Evolutionary conservation across 352 stramenopile genomes (phyloP).

Genomic region (Saprolegnia parasitica): DNA sequence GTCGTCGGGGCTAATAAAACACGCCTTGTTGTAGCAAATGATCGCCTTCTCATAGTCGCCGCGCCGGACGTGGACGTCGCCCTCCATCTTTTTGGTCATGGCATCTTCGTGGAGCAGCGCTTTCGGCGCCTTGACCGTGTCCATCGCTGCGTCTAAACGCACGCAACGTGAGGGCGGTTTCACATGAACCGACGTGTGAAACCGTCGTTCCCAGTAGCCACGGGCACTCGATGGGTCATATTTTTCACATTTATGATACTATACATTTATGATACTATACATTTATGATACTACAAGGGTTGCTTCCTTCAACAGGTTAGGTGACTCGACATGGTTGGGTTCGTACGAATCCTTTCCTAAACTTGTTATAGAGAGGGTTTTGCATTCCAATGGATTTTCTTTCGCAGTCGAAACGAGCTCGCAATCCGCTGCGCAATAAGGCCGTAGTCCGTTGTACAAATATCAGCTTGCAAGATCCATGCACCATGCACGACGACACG

Average conservation of each 20-base stretch:
- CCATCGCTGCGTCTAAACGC: neutral
- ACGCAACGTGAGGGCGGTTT: neutral
- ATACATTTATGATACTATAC: too few relatives aligned
- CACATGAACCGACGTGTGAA: neutral
- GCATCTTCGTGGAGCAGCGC: conserved; percentile 23
- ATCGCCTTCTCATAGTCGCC: conserved; percentile 29
- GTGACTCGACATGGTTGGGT: neutral
- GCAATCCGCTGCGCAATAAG: neutral
- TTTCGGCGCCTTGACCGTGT: conserved; percentile 8
- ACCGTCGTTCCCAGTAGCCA: neutral
- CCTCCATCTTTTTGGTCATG: conserved; percentile 25
- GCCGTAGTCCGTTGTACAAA: too few relatives aligned
- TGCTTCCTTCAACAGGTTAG: too few relatives aligned
- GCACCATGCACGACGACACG: too few relatives aligned
- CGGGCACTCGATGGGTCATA: neutral
- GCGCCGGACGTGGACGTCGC: conserved; percentile 6
- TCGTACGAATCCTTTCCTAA: too few relatives aligned
- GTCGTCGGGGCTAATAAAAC: conserved; percentile 60
- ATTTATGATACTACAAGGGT: too few relatives aligned
- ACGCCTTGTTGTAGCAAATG: conserved; percentile 60
- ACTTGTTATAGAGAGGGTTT: too few relatives aligned
- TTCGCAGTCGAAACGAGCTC: neutral
- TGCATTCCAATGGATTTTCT: too few relatives aligned
- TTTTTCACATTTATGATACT: too few relatives aligned
- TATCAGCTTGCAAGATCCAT: too few relatives aligned